Evolutionary conservation across 2,329 filamentous ascomycete genomes (phyloP).

Genomic region (Pseudogymnoascus sp.): DNA sequence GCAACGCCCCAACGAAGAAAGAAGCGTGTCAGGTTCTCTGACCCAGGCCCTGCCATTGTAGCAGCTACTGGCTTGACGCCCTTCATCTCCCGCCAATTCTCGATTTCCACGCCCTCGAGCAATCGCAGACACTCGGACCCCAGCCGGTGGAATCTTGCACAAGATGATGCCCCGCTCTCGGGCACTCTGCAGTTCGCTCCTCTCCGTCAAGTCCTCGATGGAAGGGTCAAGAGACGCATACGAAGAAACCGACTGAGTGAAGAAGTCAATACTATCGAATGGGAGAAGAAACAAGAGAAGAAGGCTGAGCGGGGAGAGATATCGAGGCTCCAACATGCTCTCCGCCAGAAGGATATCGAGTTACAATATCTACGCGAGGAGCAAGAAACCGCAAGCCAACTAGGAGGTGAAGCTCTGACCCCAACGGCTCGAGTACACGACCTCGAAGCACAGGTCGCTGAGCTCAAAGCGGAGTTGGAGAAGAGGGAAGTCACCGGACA

Average conservation of each 20-base stretch:
- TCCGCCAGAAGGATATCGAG: constrained; percentile 30
- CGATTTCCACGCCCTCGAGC: constrained; percentile 25
- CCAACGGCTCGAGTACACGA: constrained; percentile 20
- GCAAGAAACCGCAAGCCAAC: constrained; percentile 23
- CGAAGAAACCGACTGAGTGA: constrained; percentile 50
- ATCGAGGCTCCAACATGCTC: constrained; percentile 38
- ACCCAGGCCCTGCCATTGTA: constrained; percentile 38
- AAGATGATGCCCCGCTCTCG: constrained; percentile 23
- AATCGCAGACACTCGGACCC: constrained; percentile 42
- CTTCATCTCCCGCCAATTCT: constrained; percentile 46
- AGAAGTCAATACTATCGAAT: constrained; percentile 46
- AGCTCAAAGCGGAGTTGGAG: constrained; percentile 22
- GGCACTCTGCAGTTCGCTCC: constrained; percentile 40
- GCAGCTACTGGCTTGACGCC: constrained; percentile 49
- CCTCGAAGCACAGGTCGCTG: constrained; percentile 23
- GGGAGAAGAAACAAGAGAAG: constrained; percentile 37
- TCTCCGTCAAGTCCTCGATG: constrained; percentile 48
- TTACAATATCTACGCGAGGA: constrained; percentile 25
- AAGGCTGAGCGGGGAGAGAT: constrained; percentile 40
- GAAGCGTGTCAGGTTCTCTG: constrained; percentile 52
- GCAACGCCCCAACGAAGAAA: constrained; percentile 28
- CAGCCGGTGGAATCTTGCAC: constrained; percentile 17
- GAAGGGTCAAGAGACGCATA: constrained; percentile 48
- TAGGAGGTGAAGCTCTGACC: constrained; percentile 9
- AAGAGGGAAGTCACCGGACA: constrained; percentile 16